Evolutionary conservation across 345 rosid genomes (phyloP), one percentile per base, ranked within the genome.

Genomic region (Clarkia xantiana): DNA sequence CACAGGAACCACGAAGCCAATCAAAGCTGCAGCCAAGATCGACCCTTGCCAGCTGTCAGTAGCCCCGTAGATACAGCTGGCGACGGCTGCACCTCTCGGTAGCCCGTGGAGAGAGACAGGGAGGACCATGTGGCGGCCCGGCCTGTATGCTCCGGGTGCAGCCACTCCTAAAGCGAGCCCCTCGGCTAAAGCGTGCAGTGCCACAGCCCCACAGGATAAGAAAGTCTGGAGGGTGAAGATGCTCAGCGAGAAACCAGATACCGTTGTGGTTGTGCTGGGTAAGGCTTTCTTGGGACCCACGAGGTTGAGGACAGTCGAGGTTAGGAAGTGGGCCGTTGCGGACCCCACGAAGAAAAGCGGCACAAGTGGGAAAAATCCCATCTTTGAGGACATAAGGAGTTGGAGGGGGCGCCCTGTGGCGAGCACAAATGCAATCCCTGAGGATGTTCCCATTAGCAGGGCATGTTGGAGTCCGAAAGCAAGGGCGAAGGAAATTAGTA

Each of bases 161-260:
- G 99, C 99, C 1, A 93, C 97, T 34, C 97, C 99, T 2, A 87
- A 79, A 9, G 97, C 97, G 15, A 93, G 94, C 55, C 97, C 99
- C 61, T 93, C 99, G 0, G 99, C 95, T 60, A 93, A 45, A 50
- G 99, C 99, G 55, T 93, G 99, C 44, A 93, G 58, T 23, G 84
- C 99, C 57, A 84, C 84, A 1, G 82, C 81, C 62, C 86, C 91
- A 55, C 97, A 82, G 1, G 99, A 84, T 52, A 93, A 59, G 69
- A 93, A 69, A 52, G 99, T 73, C 53, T 87, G 88, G 56, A 93
- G 88, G 19, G 95, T 82, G 69, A 80, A 75, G 47, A 55, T 61
- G 50, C 95, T 87, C 58, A 87, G 40, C 0, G 97, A 83, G 57
- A 78, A 84, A 18, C 81, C 81, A 11, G 70, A 65, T 49, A 40